Base-by-base conservation (phyloP, 805 yeast genomes). In the Ogataea pini region DNA sequence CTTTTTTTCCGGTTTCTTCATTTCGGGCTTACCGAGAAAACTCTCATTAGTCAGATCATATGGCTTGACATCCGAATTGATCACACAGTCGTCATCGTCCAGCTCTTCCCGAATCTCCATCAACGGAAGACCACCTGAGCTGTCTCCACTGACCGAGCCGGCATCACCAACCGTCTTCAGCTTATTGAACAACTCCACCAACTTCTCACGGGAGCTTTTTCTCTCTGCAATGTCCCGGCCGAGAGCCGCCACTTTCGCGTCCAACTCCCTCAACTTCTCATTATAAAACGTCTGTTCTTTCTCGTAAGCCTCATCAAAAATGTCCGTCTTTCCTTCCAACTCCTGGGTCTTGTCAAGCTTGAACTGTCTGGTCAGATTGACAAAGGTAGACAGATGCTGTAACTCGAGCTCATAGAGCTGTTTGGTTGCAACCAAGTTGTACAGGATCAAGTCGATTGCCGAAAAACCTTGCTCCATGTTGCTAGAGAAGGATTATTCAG, bases 21-120 rank as follows among this genome's bases (percentile, higher is more conserved):
- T 7, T 24, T 24, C 27, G 7, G n/a, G n/a, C n/a, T n/a, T n/a
- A n/a, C n/a, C n/a, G n/a, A n/a, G n/a, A 5, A 28, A 7, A 5
- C 9, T 28, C 31, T 5, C 27, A 7, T 24, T 9, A 7, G 27
- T 14, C 31, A n/a, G n/a, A n/a, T 14, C 49, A 24, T 57, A 61
- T 0, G 79, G 78, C 25, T 68, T 69, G 2, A 80, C 70, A 3
- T 69, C 55, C n/a, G 80, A 61, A 12, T 52, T 64, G 1, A 86
- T 61, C 1, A 90, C 75, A 50, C 86, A 81, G 0, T 82, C 97
- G n/a, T 86, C 83, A 0, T 88, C 96, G 64, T 90, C 96, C 32
- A 91, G 65, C 45, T 83, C 86, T 61, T 90, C 97, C 45, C 83
- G 74, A 18, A 91, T 91, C 48, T 90, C 97, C 82, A 89, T 80